phyloP scores from a whole-genome alignment of 2,329 filamentous ascomycete species.

The Ascochyta pisi region DNA sequence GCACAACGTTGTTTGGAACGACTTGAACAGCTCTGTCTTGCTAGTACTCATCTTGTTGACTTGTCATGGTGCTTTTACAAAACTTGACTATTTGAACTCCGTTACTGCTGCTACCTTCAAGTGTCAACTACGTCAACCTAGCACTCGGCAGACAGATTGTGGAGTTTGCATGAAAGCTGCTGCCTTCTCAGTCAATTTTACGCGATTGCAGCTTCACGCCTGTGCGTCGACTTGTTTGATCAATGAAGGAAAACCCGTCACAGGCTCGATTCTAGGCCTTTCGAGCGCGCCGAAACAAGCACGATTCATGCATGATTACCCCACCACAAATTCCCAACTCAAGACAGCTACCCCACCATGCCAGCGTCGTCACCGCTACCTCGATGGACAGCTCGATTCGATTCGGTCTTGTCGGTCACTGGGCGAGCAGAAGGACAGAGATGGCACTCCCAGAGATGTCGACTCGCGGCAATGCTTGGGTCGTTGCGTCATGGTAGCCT shows the following conservation, averaged over 20 bases:
- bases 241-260: not conserved
- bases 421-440: not conserved
- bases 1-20: not conserved
- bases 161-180: not conserved
- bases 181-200: not conserved
- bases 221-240: not conserved
- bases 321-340: slow-evolving; percentile 3
- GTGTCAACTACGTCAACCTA: not conserved
- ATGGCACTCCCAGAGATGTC: not conserved
- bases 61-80: not conserved
- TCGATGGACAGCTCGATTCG: slow-evolving; percentile 1
- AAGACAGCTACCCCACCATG: slow-evolving; percentile 9
- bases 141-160: not conserved
- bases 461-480: not conserved
- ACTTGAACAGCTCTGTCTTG: not conserved
- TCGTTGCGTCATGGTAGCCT: slow-evolving; percentile 2
- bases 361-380: slow-evolving; percentile 5
- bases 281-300: not conserved
- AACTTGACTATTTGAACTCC: not conserved
- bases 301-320: slow-evolving; percentile 2
- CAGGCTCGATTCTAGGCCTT: not conserved
- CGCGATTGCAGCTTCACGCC: not conserved
- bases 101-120: not conserved
- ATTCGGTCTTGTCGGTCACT: not conserved
- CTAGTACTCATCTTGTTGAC: not conserved